phyloP scores from a whole-genome alignment of 257 asterid species.

The Jacaranda copaia region DNA sequence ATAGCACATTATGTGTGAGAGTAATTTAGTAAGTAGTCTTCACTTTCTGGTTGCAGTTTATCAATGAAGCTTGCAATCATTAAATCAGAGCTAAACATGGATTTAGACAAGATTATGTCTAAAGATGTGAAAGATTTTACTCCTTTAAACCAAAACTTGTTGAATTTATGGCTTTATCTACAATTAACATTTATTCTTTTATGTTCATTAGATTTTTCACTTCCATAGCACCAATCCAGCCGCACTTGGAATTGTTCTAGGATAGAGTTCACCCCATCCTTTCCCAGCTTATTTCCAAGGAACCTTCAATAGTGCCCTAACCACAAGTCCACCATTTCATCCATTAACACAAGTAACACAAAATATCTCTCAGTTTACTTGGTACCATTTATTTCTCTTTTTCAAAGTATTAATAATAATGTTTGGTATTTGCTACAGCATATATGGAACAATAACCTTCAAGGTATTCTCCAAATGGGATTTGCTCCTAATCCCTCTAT shows the following conservation, averaged over 20 bases:
- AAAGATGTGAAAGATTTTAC: slow-evolving; percentile 57
- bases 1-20: not conserved
- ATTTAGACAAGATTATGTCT: slow-evolving; percentile 68
- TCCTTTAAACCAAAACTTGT: not conserved
- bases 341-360: slow-evolving; percentile 69
- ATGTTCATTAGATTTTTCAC: slow-evolving; percentile 67
- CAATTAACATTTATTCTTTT: slow-evolving; percentile 20
- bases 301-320: slow-evolving; percentile 48
- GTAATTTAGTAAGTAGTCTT: slow-evolving; percentile 19
- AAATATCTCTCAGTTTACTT: not conserved
- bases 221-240: slow-evolving; percentile 56
- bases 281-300: slow-evolving; percentile 66
- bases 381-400: not conserved
- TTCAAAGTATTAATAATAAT: not conserved
- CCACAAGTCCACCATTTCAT: slow-evolving; percentile 53
- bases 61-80: slow-evolving; percentile 93
- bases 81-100: slow-evolving; percentile 76
- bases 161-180: not conserved
- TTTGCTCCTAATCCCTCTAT: slow-evolving; percentile 59
- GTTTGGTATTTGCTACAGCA: slow-evolving; percentile 47
- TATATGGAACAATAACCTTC: slow-evolving; percentile 73
- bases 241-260: slow-evolving; percentile 54
- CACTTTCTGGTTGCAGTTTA: slow-evolving; percentile 59
- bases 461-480: slow-evolving; percentile 73
- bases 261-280: slow-evolving; percentile 58